Evolutionary conservation across 495 filamentous ascomycete species (phyloP), one percentile per base, ranked within the genome.

Genomic region (Talaromyces borbonicus): DNA sequence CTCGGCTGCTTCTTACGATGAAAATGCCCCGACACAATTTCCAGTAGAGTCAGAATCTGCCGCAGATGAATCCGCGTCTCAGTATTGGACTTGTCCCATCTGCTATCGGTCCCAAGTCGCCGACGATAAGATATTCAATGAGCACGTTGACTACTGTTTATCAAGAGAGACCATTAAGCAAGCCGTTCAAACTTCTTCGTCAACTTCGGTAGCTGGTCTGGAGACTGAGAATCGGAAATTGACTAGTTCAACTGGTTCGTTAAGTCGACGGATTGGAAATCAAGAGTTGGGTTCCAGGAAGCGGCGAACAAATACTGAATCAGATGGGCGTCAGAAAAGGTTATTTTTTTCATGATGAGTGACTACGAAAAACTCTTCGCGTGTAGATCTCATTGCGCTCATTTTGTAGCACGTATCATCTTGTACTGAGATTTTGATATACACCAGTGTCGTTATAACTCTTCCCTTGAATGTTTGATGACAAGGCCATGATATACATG

Each of bases 141-240:
- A 83, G 41, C 93, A 99, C 61, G 84, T 99, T 37, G 93, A 99
- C 57, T 80, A 85, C 16, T 99, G 92, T 64, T 75, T 99, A 6
- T 95, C 89, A 2, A 68, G 79, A 36, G 78, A 83, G 58, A 85
- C 86, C 0, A 98, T 98, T 50, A 81, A 81, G 32, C 86, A 95
- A 55, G 84, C 76, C 0, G 80, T 84, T 5, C 79, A 84, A 46
- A 75, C 53, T 23, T 55, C 56, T 9, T 50, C 57, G 12, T 43
- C 38, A 14, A 9, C 27, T 23, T 15, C 31, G 1, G 19, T 18
- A 7, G n/a, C 16, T 8, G 43, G 19, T 4, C 1, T 18, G n/a
- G 26, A 32, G 14, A 14, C 27, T 7, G 22, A 26, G 12, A 4
- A 26, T 16, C 14, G 27, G 27, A 30, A 12, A 12, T 12, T n/a